Base-by-base conservation (phyloP, 2,329 filamentous ascomycete genomes). In the Diaporthe humulicola region DNA sequence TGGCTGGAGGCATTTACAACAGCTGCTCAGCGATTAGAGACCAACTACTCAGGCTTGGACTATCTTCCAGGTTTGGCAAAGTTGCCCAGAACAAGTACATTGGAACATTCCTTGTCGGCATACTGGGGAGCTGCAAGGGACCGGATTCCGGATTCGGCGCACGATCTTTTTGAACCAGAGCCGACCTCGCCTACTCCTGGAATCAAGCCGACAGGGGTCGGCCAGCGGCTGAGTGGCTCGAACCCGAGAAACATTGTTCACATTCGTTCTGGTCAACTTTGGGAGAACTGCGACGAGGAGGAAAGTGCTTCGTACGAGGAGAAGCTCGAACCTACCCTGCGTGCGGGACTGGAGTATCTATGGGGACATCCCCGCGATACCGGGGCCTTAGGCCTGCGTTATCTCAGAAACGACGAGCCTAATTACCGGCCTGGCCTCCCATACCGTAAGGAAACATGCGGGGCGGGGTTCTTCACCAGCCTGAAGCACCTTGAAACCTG, bases 381-480 rank as follows among this genome's bases (percentile, higher is more conserved):
- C 33, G 33, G 33, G 3, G 56, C 56, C 33, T 17, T 58, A 15
- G 10, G 56, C 56, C 22, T 58, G 33, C 33, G 33, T 15, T 58
- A 58, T 40, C 33, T 58, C 10, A 58, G 56, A 15, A 58, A 58
- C 19, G 33, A 25, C 33, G 33, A 25, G 30, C 33, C 19, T 58
- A 15, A 12, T 14, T 38, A 58, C 33, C 19, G 33, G 33, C 33
- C 56, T n/a, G 33, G 56, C 56, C 56, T 17, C 33, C 6, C 56
- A 40, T 10, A 58, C 19, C 33, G 22, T 5, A 58, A 58, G 56
- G 33, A 58, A 36, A 58, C 33, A 4, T 58, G 33, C 33, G 33
- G 33, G 56, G 56, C 56, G 30, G 33, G 56, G 56, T 58, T 58
- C 33, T 58, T 58, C 33, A 38, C 56, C 33, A 58, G 19, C 56